These are phyloP conservation scores for Pythium oligandrum DNA, from an alignment of 352 stramenopile genomes.

Conservation along the genomic window DNA sequence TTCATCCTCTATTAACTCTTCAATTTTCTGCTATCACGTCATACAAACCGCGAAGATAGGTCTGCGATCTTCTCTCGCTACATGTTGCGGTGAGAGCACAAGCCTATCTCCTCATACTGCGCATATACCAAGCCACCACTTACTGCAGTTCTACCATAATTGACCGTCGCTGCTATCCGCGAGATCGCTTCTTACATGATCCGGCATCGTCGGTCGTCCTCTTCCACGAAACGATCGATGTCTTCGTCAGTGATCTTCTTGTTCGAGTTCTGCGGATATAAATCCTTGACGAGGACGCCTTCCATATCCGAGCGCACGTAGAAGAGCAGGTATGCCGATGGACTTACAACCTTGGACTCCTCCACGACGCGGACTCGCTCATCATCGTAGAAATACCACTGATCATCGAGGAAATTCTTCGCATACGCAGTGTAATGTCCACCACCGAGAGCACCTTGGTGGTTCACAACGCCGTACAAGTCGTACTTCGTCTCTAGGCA, in stretches of 20 bases:
- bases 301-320: constrained; percentile 90
- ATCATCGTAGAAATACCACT: constrained; percentile 91
- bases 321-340: constrained; percentile 90
- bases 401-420: constrained; percentile 85
- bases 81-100: too few species aligned
- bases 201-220: constrained; percentile 74
- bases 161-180: too few species aligned
- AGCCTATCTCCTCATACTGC: too few species aligned
- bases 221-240: constrained; percentile 84
- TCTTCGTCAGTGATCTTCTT: constrained; percentile 85
- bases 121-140: too few species aligned
- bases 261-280: constrained; percentile 86
- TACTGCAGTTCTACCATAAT: too few species aligned
- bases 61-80: too few species aligned
- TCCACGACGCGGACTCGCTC: constrained; percentile 83
- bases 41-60: too few species aligned
- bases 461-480: constrained; percentile 86
- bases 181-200: constrained; percentile 61
- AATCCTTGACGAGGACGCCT: constrained; percentile 66
- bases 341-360: constrained; percentile 79
- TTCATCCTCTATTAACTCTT: too few species aligned
- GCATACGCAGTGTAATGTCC: constrained; percentile 87
- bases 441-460: constrained; percentile 81
- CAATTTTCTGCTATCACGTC: too few species aligned
- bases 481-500: constrained; percentile 87